Evolutionary conservation across 495 filamentous ascomycete species (phyloP).

Genomic region (Penicillium ucsense): DNA sequence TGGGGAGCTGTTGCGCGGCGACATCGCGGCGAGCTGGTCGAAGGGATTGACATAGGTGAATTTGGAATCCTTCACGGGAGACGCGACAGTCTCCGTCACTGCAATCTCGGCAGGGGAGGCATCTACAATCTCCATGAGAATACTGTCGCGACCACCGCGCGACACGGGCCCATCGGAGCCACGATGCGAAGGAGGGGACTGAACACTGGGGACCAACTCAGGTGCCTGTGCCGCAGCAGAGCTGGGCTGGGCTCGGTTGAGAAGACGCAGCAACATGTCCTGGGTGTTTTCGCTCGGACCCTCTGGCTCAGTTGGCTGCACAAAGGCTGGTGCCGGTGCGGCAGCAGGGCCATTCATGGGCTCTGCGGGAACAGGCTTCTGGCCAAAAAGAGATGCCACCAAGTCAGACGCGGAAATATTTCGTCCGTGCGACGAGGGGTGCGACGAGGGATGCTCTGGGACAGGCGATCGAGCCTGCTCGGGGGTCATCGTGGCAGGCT

Average conservation of each 20-base stretch:
- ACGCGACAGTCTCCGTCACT: slow-evolving; percentile 23
- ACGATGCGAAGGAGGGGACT: slow-evolving; percentile 1
- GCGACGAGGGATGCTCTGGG: slow-evolving; percentile 16
- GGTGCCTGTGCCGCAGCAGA: slow-evolving; percentile 13
- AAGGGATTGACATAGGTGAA: slow-evolving; percentile 80
- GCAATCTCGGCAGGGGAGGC: slow-evolving; percentile 12
- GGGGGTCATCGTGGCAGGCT: slow-evolving; percentile 16
- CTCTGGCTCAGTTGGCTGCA: slow-evolving; percentile 16
- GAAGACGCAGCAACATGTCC: slow-evolving; percentile 55
- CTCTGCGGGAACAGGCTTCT: slow-evolving; percentile 21
- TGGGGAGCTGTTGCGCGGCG: slow-evolving; percentile 46
- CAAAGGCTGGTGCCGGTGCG: slow-evolving; percentile 4
- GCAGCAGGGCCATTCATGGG: slow-evolving; percentile 6
- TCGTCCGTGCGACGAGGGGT: slow-evolving; percentile 35
- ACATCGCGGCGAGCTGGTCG: slow-evolving; percentile 62
- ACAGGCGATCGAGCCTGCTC: slow-evolving; percentile 32
- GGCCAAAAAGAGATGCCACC: slow-evolving; percentile 49
- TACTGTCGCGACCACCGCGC: slow-evolving; percentile 9
- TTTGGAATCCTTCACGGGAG: slow-evolving; percentile 35
- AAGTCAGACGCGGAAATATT: slow-evolving; percentile 54
- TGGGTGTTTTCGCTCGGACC: slow-evolving; percentile 46
- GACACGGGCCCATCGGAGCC: neutral
- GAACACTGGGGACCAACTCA: slow-evolving; percentile 4
- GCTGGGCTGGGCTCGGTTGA: slow-evolving; percentile 47
- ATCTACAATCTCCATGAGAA: slow-evolving; percentile 10